A percentile compares a stretch with the other conserved stretches of the same genome.
Evolutionary conservation across 2,329 filamentous ascomycete genomes (phyloP).

Genomic region (Cladophialophora immunda): DNA sequence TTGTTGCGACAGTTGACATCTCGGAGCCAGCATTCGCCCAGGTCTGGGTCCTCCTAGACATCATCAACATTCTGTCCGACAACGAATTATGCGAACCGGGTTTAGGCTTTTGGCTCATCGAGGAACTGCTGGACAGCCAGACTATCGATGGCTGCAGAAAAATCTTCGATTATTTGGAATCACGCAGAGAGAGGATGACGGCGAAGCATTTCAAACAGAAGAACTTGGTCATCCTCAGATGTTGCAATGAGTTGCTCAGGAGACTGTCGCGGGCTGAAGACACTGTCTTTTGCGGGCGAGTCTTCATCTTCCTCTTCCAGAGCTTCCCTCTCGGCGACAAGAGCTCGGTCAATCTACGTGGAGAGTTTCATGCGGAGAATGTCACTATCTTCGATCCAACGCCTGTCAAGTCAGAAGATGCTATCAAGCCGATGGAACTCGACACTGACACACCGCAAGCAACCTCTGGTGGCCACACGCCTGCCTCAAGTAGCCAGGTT

Average conservation of each 20-base stretch:
- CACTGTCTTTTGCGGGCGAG: conserved; percentile 94
- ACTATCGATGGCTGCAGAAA: conserved; percentile 89
- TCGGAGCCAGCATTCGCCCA: conserved; percentile 79
- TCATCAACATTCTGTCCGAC: conserved; percentile 88
- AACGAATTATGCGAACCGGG: conserved; percentile 76
- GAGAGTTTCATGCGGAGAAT: conserved; percentile 96
- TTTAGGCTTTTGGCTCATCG: conserved; percentile 86
- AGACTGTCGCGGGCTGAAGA: conserved; percentile 95
- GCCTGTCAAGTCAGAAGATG: conserved; percentile 53
- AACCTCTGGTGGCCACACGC: conserved; percentile 46
- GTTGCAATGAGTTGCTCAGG: conserved; percentile 93
- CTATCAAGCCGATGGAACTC: conserved; percentile 72
- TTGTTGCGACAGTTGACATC: conserved; percentile 78
- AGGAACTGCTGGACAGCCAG: conserved; percentile 95
- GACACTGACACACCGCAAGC: conserved; percentile 47
- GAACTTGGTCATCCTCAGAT: conserved; percentile 86
- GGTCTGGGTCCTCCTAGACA: conserved; percentile 93
- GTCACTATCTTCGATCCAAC: conserved; percentile 80
- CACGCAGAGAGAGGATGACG: conserved; percentile 85
- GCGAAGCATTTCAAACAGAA: conserved; percentile 82
- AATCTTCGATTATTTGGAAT: conserved; percentile 95
- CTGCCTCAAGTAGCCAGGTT: conserved; percentile 44
- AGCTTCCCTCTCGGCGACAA: conserved; percentile 96
- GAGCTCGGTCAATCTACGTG: conserved; percentile 94
- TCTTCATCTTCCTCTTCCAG: conserved; percentile 99